A percentile compares a stretch with the other conserved stretches of the same genome.
These are phyloP conservation scores for Emmonsiellopsis sp. DNA, from an alignment of 2,329 filamentous ascomycete genomes.

Conservation along the genomic window DNA sequence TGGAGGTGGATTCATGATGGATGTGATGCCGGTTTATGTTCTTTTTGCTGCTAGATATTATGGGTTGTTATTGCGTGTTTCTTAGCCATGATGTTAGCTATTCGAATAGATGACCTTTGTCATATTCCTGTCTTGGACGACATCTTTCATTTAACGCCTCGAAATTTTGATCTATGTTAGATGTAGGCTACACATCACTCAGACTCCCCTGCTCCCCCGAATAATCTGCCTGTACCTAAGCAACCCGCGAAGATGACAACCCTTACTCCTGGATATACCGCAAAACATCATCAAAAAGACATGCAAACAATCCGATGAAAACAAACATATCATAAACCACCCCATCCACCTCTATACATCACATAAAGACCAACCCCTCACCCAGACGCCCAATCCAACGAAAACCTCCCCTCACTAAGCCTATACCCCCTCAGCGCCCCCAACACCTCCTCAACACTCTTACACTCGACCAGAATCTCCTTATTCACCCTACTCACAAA, in stretches of 20 bases:
- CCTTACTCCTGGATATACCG: no score
- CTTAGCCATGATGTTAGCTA: conserved; percentile 1
- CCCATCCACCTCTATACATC: conserved; percentile 23
- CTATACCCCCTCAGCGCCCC: conserved; percentile 62
- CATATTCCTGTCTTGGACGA: background rate
- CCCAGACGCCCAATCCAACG: conserved; percentile 67
- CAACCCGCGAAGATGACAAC: no score
- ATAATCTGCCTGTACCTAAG: no score
- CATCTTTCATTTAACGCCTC: background rate
- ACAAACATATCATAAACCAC: background rate
- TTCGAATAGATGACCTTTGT: background rate
- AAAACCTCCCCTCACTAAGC: conserved; percentile 63
- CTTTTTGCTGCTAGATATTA: conserved; percentile 1
- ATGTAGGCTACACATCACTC: background rate
- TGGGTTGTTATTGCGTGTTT: background rate
- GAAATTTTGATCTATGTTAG: background rate
- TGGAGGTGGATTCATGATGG: conserved; percentile 46
- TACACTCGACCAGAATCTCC: conserved; percentile 69
- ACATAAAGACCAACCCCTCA: conserved; percentile 19
- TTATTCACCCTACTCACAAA: conserved; percentile 66
- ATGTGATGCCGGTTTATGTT: background rate
- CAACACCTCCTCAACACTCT: conserved; percentile 62
- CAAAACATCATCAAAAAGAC: no score
- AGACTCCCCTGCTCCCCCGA: no score
- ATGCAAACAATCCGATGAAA: background rate